Base-by-base conservation (phyloP, 768 basidiomycete species). In the Lanmaoa pseudosensibilis region DNA sequence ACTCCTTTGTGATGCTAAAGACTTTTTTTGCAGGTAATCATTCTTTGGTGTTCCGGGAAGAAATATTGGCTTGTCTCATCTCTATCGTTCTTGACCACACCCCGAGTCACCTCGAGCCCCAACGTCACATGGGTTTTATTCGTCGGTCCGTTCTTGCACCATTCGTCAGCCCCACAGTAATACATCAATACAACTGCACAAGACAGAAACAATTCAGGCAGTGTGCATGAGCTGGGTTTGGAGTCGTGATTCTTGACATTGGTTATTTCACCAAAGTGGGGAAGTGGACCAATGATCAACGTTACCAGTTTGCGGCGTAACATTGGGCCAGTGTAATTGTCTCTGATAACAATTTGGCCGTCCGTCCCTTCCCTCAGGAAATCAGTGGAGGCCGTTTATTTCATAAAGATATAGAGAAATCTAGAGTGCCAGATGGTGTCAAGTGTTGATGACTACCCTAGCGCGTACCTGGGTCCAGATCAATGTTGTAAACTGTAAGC, bases 201-300 rank as follows among this genome's bases (percentile, higher is more conserved):
- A 27, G 27, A 44, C 25, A 39, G n/a, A n/a, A 41, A 15, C 18
- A 2, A 38, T 38, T 41, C 34, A 30, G 40, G 52, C 32, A 13
- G 55, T 57, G 65, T 67, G 48, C 40, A 46, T 54, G 34, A 58
- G 23, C 36, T 37, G n/a, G n/a, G n/a, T n/a, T n/a, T n/a, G 54
- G 18, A n/a, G 37, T 36, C 45, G 27, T 10, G 34, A 27, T 50
- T 30, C 43, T 41, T 38, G 41, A 25, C 34, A 21, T 54, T 43
- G 34, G 21, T 48, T 27, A 38, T 39, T 27, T 46, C 9, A 21
- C 27, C 13, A 39, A 27, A 23, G 46, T 40, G 54, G 56, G 18
- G 21, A 49, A 27, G 44, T 44, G 47, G n/a, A 50, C 18, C 38
- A 55, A 23, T 25, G 38, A 46, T 56, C 46, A 46, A 5, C 44